Conservation (phyloP, 805 yeast species). For the Hanseniaspora clermontiae region DNA sequence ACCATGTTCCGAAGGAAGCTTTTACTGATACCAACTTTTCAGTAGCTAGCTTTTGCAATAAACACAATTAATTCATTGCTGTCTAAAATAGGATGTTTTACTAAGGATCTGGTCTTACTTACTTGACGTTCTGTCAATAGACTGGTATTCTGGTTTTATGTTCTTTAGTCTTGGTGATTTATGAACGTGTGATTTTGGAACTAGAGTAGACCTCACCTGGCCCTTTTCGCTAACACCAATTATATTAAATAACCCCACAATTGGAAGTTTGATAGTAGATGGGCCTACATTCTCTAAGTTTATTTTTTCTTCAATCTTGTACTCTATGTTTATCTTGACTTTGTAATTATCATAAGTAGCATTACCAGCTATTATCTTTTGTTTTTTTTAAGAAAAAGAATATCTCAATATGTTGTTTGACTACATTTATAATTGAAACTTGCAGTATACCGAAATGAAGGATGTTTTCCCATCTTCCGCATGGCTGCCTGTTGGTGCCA, state of each 20-base stretch:
- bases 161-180: neutral
- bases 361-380: no score
- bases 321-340: no score
- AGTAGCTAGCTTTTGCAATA: neutral
- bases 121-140: conserved; percentile 13
- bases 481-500: no score
- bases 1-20: conserved; percentile 9
- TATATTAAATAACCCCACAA: conserved; percentile 13
- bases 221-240: conserved; percentile 15
- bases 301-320: no score
- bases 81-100: neutral
- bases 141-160: neutral
- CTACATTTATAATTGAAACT: no score
- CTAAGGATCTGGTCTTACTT: neutral
- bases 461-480: no score
- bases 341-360: neutral
- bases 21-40: conserved; percentile 6
- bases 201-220: conserved; percentile 9
- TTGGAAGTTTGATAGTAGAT: conserved; percentile 15
- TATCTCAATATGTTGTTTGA: no score
- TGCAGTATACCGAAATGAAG: no score
- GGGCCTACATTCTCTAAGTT: conserved; percentile 9
- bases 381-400: no score
- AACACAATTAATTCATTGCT: neutral
- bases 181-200: conserved; percentile 1